Conservation (phyloP, 305 asterid species). For the Fraxinus latifolia region DNA sequence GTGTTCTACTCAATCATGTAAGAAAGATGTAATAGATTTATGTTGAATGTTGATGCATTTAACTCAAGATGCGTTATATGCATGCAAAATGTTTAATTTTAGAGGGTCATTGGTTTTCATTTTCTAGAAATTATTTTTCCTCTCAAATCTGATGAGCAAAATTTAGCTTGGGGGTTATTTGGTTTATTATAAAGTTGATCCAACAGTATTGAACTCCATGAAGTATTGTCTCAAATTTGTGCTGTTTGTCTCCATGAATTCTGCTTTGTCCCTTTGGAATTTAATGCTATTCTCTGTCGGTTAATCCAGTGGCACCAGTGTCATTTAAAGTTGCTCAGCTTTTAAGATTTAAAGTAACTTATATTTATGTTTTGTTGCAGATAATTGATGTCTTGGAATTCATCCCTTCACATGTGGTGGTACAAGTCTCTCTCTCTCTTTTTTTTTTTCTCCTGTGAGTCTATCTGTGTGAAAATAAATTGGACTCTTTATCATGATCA, state of each 20-base stretch:
- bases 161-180: not conserved
- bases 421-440: slow-evolving; percentile 29
- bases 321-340: not conserved
- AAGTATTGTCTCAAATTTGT: not conserved
- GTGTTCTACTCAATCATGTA: not conserved
- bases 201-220: not conserved
- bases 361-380: slow-evolving; percentile 50
- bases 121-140: not conserved
- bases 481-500: not conserved
- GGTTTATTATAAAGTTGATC: not conserved
- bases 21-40: not conserved
- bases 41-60: not conserved
- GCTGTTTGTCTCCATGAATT: not conserved
- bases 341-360: slow-evolving; percentile 9
- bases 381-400: slow-evolving; percentile 89
- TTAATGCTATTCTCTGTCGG: slow-evolving; percentile 8
- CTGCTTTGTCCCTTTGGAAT: slow-evolving; percentile 10
- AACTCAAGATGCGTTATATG: not conserved
- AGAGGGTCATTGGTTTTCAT: not conserved
- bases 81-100: not conserved
- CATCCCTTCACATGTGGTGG: slow-evolving; percentile 90
- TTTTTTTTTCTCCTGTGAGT: not conserved
- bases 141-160: slow-evolving; percentile 8
- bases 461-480: slow-evolving; percentile 4
- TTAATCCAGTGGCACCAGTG: not conserved